Base-by-base conservation (phyloP, 2,329 filamentous ascomycete species). In the Cyphellophora attinorum region DNA sequence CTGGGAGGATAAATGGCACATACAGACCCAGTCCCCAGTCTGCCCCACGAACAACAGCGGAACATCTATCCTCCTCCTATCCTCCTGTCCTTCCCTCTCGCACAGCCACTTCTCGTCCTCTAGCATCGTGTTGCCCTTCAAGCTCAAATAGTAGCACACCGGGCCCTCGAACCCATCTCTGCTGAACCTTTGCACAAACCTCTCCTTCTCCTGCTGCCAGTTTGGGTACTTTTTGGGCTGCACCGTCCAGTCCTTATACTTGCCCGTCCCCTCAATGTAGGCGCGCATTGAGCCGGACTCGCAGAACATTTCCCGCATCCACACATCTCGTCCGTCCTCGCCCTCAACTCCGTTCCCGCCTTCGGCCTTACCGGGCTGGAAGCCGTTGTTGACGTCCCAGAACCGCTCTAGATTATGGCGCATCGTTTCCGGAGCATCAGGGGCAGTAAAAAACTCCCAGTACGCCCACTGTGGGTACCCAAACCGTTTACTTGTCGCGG, bases 371-470 rank as follows among this genome's bases (percentile, higher is more conserved):
- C n/a, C n/a, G n/a, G n/a, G n/a, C n/a, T n/a, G n/a, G n/a, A 5
- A 5, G 14, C 31, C 36, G 25, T 38, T 38, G 16, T 38, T 34
- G 18, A 38, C 36, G 18, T 38, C 36, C 25, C 31, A 38, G 25
- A 36, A 34, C 5, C 36, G 6, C 17, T 38, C 36, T 3, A 38
- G 36, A 17, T 34, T 38, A 11, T 4, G n/a, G 11, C 31, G 36
- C 36, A 38, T 14, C 16, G 30, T 11, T 11, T 34, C 46, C 1
- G 56, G 45, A 1, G 56, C 60, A 29, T 67, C 61, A 0, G 56
- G 48, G 1, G 58, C 51, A 1, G 51, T 53, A 44, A 68, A 62
- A 16, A 69, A 56, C 32, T 63, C 46, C 62, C 64, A 68, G 53
- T 70, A 71, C 16, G 53, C 49, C 27, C 53, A 57, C 3, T 51